Base-by-base conservation (phyloP, 768 basidiomycete species). In the Podaxis sp. region DNA sequence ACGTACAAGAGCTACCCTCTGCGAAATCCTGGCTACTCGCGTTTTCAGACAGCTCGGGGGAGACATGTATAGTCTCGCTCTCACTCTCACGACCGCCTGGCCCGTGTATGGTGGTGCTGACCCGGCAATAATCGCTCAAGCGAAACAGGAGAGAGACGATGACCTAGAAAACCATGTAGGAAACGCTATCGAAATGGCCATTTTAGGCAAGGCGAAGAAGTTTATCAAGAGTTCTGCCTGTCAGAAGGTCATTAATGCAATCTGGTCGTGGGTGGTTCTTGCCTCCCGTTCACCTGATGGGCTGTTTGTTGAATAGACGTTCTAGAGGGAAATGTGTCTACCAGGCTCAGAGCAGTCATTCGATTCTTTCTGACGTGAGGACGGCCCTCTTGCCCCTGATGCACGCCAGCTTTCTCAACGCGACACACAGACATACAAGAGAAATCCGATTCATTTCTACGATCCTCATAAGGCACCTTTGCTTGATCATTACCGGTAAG, bases 171-270 rank as follows among this genome's bases (percentile, higher is more conserved):
- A 93, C 58, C 74, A 88, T 60, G 87, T 95, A 1, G 95, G 96
- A 4, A 97, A 95, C 69, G 95, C 94, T 1, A 90, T 97, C 55
- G 95, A 98, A 73, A 81, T 94, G 80, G 95, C 95, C 3, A 95
- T 97, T 66, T 80, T 96, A 22, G 85, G 91, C 64, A 89, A 87
- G 69, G 88, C 94, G 4, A 95, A 93, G 69, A 79, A 87, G 19
- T 97, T 98, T 75, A 95, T 96, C 70, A 93, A 95, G 71, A 89
- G 87, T 67, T 86, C 91, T 0, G 85, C 93, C 1, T 95, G 90
- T 69, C 95, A 97, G 71, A 95, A 88, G 69, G 92, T 98, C 54
- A 96, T 96, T 63, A 85, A 90, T 75, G 84, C 81, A 0, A 92
- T 92, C 30, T 93, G 90, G 90, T 82, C 82, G 90, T 89, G 72